Conservation (phyloP, 306 rosid genomes). For the Rosa lucieae region DNA sequence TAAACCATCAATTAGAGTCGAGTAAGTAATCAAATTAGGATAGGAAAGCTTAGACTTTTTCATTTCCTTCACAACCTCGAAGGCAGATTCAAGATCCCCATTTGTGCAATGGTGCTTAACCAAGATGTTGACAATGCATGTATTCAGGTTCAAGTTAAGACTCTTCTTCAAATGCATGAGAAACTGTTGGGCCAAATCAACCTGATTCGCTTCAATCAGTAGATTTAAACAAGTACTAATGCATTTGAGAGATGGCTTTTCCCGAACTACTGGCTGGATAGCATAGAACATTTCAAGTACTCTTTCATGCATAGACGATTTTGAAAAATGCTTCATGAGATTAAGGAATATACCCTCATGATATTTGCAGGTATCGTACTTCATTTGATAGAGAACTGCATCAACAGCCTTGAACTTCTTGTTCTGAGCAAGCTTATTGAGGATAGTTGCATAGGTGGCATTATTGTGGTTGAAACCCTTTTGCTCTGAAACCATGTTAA, state of each 20-base stretch:
- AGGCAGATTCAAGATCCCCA: constrained; percentile 74
- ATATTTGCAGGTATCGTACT: constrained; percentile 73
- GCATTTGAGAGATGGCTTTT: constrained; percentile 76
- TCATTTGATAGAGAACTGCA: constrained; percentile 69
- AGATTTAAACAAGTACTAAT: constrained; percentile 80
- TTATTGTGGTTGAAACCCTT: constrained; percentile 75
- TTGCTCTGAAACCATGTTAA: constrained; percentile 68
- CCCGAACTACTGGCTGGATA: constrained; percentile 63
- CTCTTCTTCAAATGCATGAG: constrained; percentile 58
- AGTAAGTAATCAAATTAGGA: constrained; percentile 78
- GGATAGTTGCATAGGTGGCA: constrained; percentile 66
- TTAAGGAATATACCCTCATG: constrained; percentile 77
- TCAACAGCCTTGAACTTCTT: constrained; percentile 72
- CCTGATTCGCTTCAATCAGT: constrained; percentile 55
- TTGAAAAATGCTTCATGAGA: constrained; percentile 82
- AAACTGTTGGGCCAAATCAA: constrained; percentile 65
- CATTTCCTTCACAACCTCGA: constrained; percentile 77
- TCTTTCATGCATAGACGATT: constrained; percentile 53
- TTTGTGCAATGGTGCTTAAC: constrained; percentile 83
- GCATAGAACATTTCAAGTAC: constrained; percentile 64
- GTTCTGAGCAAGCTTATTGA: constrained; percentile 65
- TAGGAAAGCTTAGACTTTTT: constrained; percentile 48
- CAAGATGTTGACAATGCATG: constrained; percentile 75
- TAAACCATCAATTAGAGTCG: constrained; percentile 79
- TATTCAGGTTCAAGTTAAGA: constrained; percentile 57